A percentile compares a stretch with the other conserved stretches of the same genome.
These are phyloP conservation scores for Xerocomus potaroensis DNA, from an alignment of 768 basidiomycete genomes.

Conservation along the genomic window DNA sequence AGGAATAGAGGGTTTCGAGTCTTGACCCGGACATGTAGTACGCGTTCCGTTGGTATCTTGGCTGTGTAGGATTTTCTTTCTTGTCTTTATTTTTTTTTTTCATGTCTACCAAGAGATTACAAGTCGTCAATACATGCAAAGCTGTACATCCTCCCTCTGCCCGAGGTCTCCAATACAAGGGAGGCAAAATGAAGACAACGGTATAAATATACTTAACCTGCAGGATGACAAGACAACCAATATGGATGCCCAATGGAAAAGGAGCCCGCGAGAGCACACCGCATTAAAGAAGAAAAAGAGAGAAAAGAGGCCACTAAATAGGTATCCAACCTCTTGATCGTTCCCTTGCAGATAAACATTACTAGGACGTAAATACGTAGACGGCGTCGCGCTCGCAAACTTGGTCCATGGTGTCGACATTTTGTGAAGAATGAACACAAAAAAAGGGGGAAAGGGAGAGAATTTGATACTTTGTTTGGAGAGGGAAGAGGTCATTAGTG, in stretches of 20 bases:
- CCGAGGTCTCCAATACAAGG: slow-evolving; percentile 12
- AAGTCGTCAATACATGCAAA: slow-evolving; percentile 20
- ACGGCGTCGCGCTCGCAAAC: background rate
- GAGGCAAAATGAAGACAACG: slow-evolving; percentile 12
- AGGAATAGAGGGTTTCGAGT: too few relatives aligned
- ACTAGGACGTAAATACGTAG: slow-evolving; percentile 27
- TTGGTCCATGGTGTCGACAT: background rate
- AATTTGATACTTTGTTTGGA: too few relatives aligned
- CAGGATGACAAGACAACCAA: slow-evolving; percentile 8
- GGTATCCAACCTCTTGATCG: slow-evolving; percentile 29
- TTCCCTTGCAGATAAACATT: slow-evolving; percentile 26
- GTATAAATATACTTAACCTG: slow-evolving; percentile 26
- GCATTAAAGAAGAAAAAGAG: background rate
- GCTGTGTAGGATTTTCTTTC: background rate
- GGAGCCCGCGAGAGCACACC: slow-evolving; percentile 7
- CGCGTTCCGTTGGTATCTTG: background rate
- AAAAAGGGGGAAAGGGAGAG: too few relatives aligned
- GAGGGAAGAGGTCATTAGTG: slow-evolving; percentile 28
- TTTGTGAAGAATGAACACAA: background rate
- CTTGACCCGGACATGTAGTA: too few relatives aligned
- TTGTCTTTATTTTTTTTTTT: slow-evolving; percentile 8
- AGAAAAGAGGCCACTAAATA: slow-evolving; percentile 25
- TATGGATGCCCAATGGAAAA: background rate
- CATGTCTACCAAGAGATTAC: too few relatives aligned
- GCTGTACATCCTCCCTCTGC: slow-evolving; percentile 13